Base-by-base conservation (phyloP, 2,329 filamentous ascomycete species). In the Xylariaceae sp. region DNA sequence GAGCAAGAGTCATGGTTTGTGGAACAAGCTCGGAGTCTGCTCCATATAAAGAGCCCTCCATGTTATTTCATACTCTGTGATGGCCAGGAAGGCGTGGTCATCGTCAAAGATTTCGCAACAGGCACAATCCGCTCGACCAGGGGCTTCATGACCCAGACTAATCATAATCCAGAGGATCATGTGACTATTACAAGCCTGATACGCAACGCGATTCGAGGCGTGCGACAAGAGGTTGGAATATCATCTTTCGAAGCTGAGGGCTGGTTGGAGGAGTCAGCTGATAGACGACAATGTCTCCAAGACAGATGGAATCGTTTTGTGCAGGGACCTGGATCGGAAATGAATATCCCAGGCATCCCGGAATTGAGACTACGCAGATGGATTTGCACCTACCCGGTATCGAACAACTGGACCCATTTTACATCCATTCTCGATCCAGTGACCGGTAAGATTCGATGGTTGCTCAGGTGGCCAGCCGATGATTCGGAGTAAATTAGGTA, bases 351-450 rank as follows among this genome's bases (percentile, higher is more conserved):
- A 4, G 65, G 62, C 49, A 67, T 75, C 53, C 60, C 65, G 68
- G 50, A 72, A 60, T 35, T 70, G 65, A 60, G 68, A 35, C 65
- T 84, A 2, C 71, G 76, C 1, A 64, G 71, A 9, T 83, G 82
- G 82, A 71, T 84, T 7, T 72, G 73, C 18, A 72, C 72, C 11
- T 81, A 78, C 60, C 83, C 83, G 0, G 80, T 81, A 2, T 77
- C 77, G 13, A 86, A 85, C 65, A 79, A 83, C 57, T 75, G 73
- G 42, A 85, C 82, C 1, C 83, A 87, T 70, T 87, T 81, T 70
- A 77, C 78, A 3, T 77, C 77, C 17, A 71, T 87, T 34, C 78
- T 87, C 78, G 83, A 86, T 70, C 79, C 83, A 2, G 68, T 61
- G 4, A 69, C 68, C 11, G 82, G 82, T 0, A 70, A 72, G 10